Percentiles rank a stretch among this genome's conserved stretches.
Evolutionary conservation across 2,329 filamentous ascomycete genomes (phyloP).

Genomic region (Akanthomyces uredinophilus): DNA sequence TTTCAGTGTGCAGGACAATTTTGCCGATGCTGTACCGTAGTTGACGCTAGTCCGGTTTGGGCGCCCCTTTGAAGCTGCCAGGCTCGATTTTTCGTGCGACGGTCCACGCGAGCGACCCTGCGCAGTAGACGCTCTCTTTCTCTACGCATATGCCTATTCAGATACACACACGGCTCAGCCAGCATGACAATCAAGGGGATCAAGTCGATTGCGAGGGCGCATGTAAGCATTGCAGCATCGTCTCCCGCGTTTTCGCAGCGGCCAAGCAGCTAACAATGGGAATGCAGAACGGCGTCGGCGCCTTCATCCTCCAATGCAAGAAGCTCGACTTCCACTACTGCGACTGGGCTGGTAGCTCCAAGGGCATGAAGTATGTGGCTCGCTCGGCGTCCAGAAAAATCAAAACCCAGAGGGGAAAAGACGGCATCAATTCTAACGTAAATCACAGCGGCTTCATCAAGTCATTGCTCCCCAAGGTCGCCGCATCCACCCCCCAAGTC

Average conservation of each 20-base stretch:
- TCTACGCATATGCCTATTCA: constrained; percentile 19
- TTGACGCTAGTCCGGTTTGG: constrained; percentile 12
- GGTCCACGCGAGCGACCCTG: constrained; percentile 4
- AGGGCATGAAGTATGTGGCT: constrained; percentile 77
- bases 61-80: constrained; percentile 16
- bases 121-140: constrained; percentile 15
- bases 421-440: constrained; percentile 21
- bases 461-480: constrained; percentile 70
- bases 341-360: constrained; percentile 89
- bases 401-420: too few species aligned
- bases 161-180: constrained; percentile 24
- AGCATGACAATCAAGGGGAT: constrained; percentile 54
- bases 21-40: constrained; percentile 14
- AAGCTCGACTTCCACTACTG: constrained; percentile 95
- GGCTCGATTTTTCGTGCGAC: constrained; percentile 19
- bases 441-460: constrained; percentile 71
- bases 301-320: constrained; percentile 97
- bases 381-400: background rate
- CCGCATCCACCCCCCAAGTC: constrained; percentile 74
- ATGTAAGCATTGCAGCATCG: constrained; percentile 36
- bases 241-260: background rate
- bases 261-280: constrained; percentile 15
- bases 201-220: constrained; percentile 46
- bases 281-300: constrained; percentile 83
- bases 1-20: background rate